A percentile compares a stretch with the other conserved stretches of the same genome.
Conservation (phyloP, 257 asterid species). For the Voacanga thouarsii region DNA sequence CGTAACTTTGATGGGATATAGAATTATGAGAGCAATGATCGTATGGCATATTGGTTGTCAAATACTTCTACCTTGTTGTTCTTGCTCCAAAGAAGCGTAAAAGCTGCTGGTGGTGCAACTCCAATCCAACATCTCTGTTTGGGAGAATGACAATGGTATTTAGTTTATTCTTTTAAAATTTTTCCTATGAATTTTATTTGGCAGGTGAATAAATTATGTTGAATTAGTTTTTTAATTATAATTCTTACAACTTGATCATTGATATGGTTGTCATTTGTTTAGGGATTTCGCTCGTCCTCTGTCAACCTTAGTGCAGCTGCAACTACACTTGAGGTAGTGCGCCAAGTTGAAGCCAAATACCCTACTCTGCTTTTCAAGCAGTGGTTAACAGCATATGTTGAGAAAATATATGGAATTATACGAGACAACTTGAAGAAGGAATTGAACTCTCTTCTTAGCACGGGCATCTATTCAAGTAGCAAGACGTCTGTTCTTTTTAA, state of each 20-base stretch:
- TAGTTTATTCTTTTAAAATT: constrained; percentile 12
- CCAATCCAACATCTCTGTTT: constrained; percentile 87
- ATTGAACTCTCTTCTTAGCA: constrained; percentile 67
- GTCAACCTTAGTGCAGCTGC: constrained; percentile 71
- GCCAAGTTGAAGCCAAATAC: constrained; percentile 93
- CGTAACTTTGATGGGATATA: constrained; percentile 37
- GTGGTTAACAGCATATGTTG: constrained; percentile 96
- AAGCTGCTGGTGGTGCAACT: constrained; percentile 67
- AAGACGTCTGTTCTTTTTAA: too few species aligned
- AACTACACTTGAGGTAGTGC: constrained; percentile 80
- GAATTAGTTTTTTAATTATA: neutral
- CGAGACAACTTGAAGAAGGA: constrained; percentile 95
- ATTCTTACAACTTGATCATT: constrained; percentile 5
- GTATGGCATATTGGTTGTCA: constrained; percentile 96
- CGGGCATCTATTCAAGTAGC: too few species aligned
- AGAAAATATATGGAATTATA: constrained; percentile 95
- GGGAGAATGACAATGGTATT: constrained; percentile 99
- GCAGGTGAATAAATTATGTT: neutral
- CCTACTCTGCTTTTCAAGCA: constrained; percentile 99
- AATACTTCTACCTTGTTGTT: constrained; percentile 87
- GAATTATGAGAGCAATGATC: constrained; percentile 87
- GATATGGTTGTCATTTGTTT: constrained; percentile 20
- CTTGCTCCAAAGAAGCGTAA: constrained; percentile 89
- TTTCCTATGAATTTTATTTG: constrained; percentile 5
- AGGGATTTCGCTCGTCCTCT: constrained; percentile 96